These are phyloP conservation scores for Ogataea minuta DNA, from an alignment of 805 yeast species.

Conservation along the genomic window DNA sequence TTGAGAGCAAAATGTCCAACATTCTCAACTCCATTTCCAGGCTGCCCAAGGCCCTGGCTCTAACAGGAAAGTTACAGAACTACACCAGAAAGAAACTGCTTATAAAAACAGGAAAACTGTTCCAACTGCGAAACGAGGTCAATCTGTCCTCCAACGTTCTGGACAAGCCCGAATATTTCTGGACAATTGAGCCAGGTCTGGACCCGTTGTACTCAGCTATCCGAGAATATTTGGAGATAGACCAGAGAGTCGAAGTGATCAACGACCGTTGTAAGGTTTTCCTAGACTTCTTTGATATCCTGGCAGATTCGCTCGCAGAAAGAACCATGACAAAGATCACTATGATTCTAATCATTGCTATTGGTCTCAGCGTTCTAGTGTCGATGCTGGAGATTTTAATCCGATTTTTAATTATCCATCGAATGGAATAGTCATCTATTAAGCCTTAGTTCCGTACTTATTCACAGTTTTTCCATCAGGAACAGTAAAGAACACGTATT, in stretches of 20 bases:
- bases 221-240: conserved; percentile 90
- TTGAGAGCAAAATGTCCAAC: conserved; percentile 88
- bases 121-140: conserved; percentile 89
- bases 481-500: conserved; percentile 81
- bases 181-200: conserved; percentile 94
- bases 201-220: conserved; percentile 90
- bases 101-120: conserved; percentile 85
- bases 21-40: conserved; percentile 82
- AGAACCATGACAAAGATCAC: conserved; percentile 89
- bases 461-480: conserved; percentile 92
- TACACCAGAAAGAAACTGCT: conserved; percentile 79
- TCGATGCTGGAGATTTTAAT: conserved; percentile 68
- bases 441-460: conserved; percentile 65
- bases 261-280: conserved; percentile 94
- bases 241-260: conserved; percentile 88
- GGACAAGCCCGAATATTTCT: conserved; percentile 94
- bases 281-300: conserved; percentile 86
- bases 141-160: conserved; percentile 85
- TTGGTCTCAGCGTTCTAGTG: conserved; percentile 73
- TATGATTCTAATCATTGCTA: conserved; percentile 81
- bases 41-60: conserved; percentile 83
- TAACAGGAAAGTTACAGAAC: conserved; percentile 80
- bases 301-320: conserved; percentile 93
- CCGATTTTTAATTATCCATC: conserved; percentile 48
- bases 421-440: conserved; percentile 7